Evolutionary conservation across 2,329 filamentous ascomycete species (phyloP).

Genomic region (Bretziella fagacearum): DNA sequence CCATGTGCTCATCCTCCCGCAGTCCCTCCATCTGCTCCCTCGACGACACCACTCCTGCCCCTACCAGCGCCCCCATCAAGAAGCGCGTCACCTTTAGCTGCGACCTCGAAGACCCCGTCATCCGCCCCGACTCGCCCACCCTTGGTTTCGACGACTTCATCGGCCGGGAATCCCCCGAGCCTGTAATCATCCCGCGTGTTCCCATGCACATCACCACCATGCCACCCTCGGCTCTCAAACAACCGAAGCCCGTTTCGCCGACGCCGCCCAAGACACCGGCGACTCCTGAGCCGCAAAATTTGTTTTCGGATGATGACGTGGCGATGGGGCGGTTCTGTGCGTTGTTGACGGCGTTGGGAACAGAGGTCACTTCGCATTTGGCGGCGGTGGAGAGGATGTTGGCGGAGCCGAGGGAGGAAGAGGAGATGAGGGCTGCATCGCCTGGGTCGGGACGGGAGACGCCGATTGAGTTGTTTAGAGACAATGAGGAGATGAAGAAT

Average conservation of each 20-base stretch:
- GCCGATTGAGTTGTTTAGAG: conserved; percentile 17
- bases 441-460: conserved; percentile 11
- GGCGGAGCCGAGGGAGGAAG: conserved; percentile 16
- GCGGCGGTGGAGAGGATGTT: conserved; percentile 29
- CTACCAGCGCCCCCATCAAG: conserved; percentile 18
- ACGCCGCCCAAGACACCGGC: conserved; percentile 2
- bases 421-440: conserved; percentile 8
- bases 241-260: conserved; percentile 11
- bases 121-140: conserved; percentile 43
- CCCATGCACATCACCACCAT: conserved; percentile 14
- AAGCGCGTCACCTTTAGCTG: conserved; percentile 26
- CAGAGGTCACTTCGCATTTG: conserved; percentile 33
- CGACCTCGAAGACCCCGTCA: conserved; percentile 27
- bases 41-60: conserved; percentile 19
- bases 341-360: conserved; percentile 30
- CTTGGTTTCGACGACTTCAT: conserved; percentile 34
- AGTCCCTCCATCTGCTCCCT: conserved; percentile 28
- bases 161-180: conserved; percentile 17
- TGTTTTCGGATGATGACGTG: conserved; percentile 25
- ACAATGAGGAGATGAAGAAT: conserved; percentile 23
- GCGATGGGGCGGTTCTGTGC: conserved; percentile 33
- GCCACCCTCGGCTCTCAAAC: conserved; percentile 12
- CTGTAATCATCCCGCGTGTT: conserved; percentile 11
- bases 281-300: conserved; percentile 4
- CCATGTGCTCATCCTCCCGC: conserved; percentile 30